Percentiles rank a stretch among this genome's conserved stretches.
Evolutionary conservation across 2,329 filamentous ascomycete species (phyloP).

Genomic region (Xylariomycetidae sp.): DNA sequence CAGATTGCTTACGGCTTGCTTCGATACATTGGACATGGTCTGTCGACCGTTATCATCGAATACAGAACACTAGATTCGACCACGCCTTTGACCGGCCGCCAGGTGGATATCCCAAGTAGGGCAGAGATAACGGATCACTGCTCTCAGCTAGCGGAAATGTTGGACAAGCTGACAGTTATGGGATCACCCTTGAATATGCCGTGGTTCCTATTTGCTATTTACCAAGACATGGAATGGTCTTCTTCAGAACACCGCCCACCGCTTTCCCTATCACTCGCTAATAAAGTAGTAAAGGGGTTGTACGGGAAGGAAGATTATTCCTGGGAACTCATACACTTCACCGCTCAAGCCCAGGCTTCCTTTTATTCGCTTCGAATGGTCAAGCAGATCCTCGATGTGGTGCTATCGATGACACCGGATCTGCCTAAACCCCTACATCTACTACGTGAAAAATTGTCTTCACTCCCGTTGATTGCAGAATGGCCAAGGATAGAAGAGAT

Average conservation of each 20-base stretch:
- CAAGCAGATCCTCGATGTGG: slow-evolving; percentile 40
- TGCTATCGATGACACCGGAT: slow-evolving; percentile 6
- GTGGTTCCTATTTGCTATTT: slow-evolving; percentile 33
- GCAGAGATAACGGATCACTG: slow-evolving; percentile 17
- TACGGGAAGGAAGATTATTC: slow-evolving; percentile 29
- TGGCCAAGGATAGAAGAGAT: slow-evolving; percentile 23
- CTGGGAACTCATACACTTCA: slow-evolving; percentile 59
- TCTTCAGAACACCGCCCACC: slow-evolving; percentile 26
- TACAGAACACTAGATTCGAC: slow-evolving; percentile 31
- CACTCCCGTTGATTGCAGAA: slow-evolving; percentile 17
- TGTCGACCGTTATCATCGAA: slow-evolving; percentile 27
- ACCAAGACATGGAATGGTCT: slow-evolving; percentile 31
- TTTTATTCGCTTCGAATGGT: slow-evolving; percentile 59
- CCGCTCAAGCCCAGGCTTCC: slow-evolving; percentile 55
- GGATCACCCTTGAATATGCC: slow-evolving; percentile 13
- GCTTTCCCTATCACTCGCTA: slow-evolving; percentile 25
- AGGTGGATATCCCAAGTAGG: slow-evolving; percentile 21
- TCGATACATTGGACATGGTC: slow-evolving; percentile 12
- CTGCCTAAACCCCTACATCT: slow-evolving; percentile 10
- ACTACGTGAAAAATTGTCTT: slow-evolving; percentile 13
- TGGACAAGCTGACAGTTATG: slow-evolving; percentile 17
- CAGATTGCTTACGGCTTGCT: slow-evolving; percentile 33
- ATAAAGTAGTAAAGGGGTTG: slow-evolving; percentile 16
- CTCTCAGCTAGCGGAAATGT: slow-evolving; percentile 15
- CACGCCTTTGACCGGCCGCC: slow-evolving; percentile 24